Evolutionary conservation across 768 basidiomycete species (phyloP).

Genomic region (Clathrus columnatus): DNA sequence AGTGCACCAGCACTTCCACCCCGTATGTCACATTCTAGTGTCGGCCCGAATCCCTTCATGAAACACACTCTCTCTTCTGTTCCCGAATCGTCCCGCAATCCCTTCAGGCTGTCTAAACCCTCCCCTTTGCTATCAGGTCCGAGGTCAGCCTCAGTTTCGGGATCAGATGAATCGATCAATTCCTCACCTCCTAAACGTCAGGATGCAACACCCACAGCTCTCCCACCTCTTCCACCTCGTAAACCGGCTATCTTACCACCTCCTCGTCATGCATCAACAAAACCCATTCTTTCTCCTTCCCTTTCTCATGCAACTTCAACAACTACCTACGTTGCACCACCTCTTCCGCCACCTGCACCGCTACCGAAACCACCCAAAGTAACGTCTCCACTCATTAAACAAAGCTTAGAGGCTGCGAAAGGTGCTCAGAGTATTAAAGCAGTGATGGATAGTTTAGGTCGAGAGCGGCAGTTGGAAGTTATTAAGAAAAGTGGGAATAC

Average conservation of each 20-base stretch:
- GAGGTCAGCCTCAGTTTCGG: not conserved
- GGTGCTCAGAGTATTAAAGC: conserved; percentile 62
- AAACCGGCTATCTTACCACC: conserved; percentile 5
- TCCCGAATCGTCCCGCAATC: not conserved
- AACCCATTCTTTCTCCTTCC: not conserved
- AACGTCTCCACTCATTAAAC: conserved; percentile 59
- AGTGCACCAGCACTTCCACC: not conserved
- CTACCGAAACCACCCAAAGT: conserved; percentile 31
- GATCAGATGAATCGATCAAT: not conserved
- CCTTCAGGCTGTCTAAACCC: not conserved
- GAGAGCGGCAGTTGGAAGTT: conserved; percentile 61
- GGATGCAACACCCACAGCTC: not conserved
- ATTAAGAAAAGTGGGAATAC: conserved; percentile 49
- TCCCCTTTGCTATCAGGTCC: not conserved
- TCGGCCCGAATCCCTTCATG: conserved; percentile 1
- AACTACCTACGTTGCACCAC: conserved; percentile 3
- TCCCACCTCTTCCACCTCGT: conserved; percentile 16
- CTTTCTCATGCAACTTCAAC: conserved; percentile 13
- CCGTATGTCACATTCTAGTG: not conserved
- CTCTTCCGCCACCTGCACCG: conserved; percentile 14
- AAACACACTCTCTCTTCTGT: not conserved
- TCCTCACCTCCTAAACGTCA: not conserved
- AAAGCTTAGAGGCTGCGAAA: conserved; percentile 66
- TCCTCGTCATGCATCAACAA: not conserved
- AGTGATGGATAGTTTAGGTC: conserved; percentile 58